phyloP scores from a whole-genome alignment of 805 yeast genomes.

The Spathaspora gorwiae region DNA sequence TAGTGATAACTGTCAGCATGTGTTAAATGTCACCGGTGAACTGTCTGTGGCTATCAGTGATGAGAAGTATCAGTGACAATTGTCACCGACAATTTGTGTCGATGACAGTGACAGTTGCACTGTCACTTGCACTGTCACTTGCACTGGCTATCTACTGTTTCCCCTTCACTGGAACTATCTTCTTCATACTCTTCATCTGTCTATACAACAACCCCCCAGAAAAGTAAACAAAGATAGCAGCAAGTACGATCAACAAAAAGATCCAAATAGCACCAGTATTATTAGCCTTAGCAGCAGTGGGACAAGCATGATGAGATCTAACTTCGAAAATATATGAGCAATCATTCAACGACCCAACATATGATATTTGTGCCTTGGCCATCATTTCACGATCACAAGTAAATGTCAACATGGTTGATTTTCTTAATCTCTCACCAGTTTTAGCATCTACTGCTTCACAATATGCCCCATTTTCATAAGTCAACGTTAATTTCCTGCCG shows the following conservation, averaged over 20 bases:
- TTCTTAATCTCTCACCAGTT: constrained; percentile 46
- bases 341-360: constrained; percentile 66
- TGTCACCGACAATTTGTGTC: too few species aligned
- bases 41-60: too few species aligned
- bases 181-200: constrained; percentile 12
- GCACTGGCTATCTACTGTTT: too few species aligned
- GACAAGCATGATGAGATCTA: constrained; percentile 80
- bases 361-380: constrained; percentile 60
- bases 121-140: too few species aligned
- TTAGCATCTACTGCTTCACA: constrained; percentile 39
- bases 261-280: constrained; percentile 56
- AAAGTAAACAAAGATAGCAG: constrained; percentile 33
- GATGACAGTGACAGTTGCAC: too few species aligned
- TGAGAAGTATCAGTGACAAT: too few species aligned
- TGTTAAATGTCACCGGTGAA: too few species aligned
- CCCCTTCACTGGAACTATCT: too few species aligned
- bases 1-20: too few species aligned
- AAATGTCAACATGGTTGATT: constrained; percentile 65
- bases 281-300: constrained; percentile 64
- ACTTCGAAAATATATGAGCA: constrained; percentile 85
- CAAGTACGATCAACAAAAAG: constrained; percentile 28
- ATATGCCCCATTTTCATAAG: constrained; percentile 64
- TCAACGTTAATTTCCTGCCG: constrained; percentile 66
- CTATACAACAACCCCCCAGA: constrained; percentile 36
- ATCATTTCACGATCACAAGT: constrained; percentile 75